These are phyloP conservation scores for Diaporthe humulicola DNA, from an alignment of 2,329 filamentous ascomycete species.

Conservation along the genomic window DNA sequence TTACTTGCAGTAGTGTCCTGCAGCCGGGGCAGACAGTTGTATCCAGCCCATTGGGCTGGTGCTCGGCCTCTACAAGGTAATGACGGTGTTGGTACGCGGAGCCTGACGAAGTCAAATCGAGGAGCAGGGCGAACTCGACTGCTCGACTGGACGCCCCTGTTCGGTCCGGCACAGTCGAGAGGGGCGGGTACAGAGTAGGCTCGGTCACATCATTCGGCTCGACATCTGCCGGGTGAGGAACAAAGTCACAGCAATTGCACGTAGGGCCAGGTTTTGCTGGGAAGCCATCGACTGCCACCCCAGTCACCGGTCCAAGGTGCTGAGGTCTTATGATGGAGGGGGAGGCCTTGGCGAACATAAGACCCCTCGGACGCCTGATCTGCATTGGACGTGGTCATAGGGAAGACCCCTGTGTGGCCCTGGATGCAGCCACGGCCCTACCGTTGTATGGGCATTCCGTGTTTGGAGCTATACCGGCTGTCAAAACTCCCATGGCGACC, in stretches of 20 bases:
- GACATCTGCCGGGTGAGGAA: background rate
- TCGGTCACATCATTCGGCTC: slow-evolving; percentile 21
- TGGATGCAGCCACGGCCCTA: slow-evolving; percentile 24
- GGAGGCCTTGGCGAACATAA: background rate
- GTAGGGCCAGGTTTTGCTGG: background rate
- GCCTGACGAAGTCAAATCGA: slow-evolving; percentile 11
- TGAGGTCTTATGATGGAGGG: background rate
- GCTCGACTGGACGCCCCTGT: background rate
- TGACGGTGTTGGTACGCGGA: background rate
- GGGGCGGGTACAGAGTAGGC: background rate
- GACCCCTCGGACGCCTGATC: slow-evolving; percentile 7
- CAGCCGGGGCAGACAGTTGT: slow-evolving; percentile 21
- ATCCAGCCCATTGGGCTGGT: slow-evolving; percentile 29
- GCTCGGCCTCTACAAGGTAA: slow-evolving; percentile 3
- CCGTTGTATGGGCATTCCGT: slow-evolving; percentile 10
- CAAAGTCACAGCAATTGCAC: background rate
- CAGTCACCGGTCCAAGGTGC: slow-evolving; percentile 23
- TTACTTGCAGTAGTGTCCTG: slow-evolving; percentile 30
- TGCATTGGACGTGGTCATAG: slow-evolving; percentile 16
- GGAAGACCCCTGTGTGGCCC: background rate
- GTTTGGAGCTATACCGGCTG: slow-evolving; percentile 32
- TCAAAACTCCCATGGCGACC: slow-evolving; percentile 27
- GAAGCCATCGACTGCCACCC: background rate
- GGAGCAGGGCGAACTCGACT: background rate
- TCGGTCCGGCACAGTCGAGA: slow-evolving; percentile 8